Conservation (phyloP, 2,329 filamentous ascomycete species). For the Malbranchea cinnamomea region DNA sequence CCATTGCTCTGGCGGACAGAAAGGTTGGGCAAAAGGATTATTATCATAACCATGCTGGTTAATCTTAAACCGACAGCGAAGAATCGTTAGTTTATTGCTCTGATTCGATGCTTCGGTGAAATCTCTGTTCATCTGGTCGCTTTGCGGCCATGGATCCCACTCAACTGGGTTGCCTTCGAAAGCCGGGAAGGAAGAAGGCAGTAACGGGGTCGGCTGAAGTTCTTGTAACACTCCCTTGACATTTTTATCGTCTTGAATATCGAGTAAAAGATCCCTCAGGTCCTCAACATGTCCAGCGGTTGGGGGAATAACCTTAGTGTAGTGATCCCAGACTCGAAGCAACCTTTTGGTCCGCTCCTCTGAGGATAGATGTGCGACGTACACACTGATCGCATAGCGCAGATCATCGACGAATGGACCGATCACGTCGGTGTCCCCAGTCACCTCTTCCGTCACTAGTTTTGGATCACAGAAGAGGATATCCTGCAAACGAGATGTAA, state of each 20-base stretch:
- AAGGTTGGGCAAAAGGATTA: too few species aligned
- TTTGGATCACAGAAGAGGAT: conserved; percentile 6
- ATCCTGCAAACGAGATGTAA: conserved; percentile 5
- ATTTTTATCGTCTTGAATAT: background rate
- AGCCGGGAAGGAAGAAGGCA: background rate
- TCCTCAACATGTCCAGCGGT: background rate
- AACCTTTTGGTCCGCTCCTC: conserved; percentile 1
- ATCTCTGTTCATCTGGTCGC: too few species aligned
- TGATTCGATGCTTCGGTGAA: too few species aligned
- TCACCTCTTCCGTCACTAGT: background rate
- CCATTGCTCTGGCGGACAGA: too few species aligned
- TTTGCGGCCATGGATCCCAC: conserved; percentile 5
- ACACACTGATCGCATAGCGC: conserved; percentile 3
- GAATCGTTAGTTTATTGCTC: too few species aligned
- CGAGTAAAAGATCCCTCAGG: background rate
- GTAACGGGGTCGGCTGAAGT: background rate
- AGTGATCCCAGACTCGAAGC: conserved; percentile 8
- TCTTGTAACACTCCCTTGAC: background rate
- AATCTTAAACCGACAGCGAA: too few species aligned
- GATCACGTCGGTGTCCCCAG: conserved; percentile 3
- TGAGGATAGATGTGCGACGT: background rate
- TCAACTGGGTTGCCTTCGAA: background rate
- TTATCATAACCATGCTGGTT: too few species aligned
- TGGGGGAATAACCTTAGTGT: conserved; percentile 4
- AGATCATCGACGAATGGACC: conserved; percentile 7